Base-by-base conservation (phyloP, 2,329 filamentous ascomycete species). In the Fusarium foetens region DNA sequence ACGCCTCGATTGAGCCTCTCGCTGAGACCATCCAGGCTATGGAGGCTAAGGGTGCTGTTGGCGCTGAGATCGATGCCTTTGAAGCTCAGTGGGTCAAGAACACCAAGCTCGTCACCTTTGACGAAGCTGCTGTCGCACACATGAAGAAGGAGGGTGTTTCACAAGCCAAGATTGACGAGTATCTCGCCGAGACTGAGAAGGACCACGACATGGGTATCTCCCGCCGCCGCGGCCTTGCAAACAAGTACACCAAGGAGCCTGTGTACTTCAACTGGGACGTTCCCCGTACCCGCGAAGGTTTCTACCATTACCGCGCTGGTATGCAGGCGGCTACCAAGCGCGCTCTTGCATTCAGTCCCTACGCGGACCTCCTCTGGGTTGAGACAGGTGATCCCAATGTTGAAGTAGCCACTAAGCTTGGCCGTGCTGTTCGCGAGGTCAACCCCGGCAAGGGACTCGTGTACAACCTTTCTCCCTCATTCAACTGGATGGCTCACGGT, bases 401-500 rank as follows among this genome's bases (percentile, higher is more conserved):
- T 16, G 82, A 89, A 55, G 93, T 97, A 38, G 94, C 94, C 0
- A 85, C 88, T 7, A 86, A 87, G 55, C 94, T 99, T 57, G 93
- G 93, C 17, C 87, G 88, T 16, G 89, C 94, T 49, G 96, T 99
- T 68, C 90, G 93, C 60, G 83, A 85, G 1, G 85, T 83, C 7
- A 86, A 89, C 76, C 94, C 94, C 0, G 90, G 89, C 68, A 98
- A 98, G 88, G 93, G 93, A 39, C 88, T 99, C 29, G 95, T 98
- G 1, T 99, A 99, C 85, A 99, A 99, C 84, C 88, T 99, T 4
- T 95, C 92, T 8, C 96, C 96, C 2, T 97, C 94, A 13, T 99
- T 99, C 88, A 98, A 99, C 86, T 99, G 96, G 96, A 96, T 97
- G 90, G 91, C 91, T 16, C 95, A 98, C 80, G 96, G 95, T 35